Evolutionary conservation across 2,329 filamentous ascomycete genomes (phyloP).

Genomic region (Aspergillus alliaceus): DNA sequence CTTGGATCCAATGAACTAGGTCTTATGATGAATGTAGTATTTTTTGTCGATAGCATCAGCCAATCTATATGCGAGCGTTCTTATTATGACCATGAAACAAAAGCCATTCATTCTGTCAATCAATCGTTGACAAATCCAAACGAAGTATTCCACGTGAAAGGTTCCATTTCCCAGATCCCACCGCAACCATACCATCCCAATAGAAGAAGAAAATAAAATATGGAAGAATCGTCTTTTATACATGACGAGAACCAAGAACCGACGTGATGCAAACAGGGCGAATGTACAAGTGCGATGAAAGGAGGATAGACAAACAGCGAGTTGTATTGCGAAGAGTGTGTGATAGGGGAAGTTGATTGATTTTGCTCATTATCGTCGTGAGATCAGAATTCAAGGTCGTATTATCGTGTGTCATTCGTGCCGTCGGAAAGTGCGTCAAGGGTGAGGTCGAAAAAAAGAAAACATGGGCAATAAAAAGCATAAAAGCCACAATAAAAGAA

Average conservation of each 20-base stretch:
- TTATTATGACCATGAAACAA: not conserved
- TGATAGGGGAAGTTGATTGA: not conserved
- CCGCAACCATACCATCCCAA: not conserved
- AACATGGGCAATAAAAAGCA: conserved; percentile 3
- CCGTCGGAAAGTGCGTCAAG: conserved; percentile 7
- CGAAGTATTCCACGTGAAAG: not conserved
- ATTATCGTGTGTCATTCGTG: conserved; percentile 20
- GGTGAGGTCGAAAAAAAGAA: not conserved
- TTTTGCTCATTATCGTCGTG: conserved; percentile 11
- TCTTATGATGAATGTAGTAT: not conserved
- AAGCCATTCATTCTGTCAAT: not conserved
- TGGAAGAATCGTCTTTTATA: conserved; percentile 16
- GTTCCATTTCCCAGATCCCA: not conserved
- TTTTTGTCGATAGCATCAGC: not conserved
- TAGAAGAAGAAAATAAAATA: not conserved
- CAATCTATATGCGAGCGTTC: conserved; percentile 2
- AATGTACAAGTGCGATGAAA: conserved; percentile 7
- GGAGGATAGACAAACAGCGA: not conserved
- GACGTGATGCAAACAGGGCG: conserved; percentile 1
- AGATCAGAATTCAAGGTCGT: conserved; percentile 9
- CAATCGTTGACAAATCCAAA: not conserved
- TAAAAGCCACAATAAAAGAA: conserved; percentile 5
- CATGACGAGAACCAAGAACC: conserved; percentile 5
- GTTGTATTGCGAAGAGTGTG: not conserved
- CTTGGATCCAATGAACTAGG: not conserved